phyloP scores from a whole-genome alignment of 176 grass and related monocot genomes.

The Avena atlantica region DNA sequence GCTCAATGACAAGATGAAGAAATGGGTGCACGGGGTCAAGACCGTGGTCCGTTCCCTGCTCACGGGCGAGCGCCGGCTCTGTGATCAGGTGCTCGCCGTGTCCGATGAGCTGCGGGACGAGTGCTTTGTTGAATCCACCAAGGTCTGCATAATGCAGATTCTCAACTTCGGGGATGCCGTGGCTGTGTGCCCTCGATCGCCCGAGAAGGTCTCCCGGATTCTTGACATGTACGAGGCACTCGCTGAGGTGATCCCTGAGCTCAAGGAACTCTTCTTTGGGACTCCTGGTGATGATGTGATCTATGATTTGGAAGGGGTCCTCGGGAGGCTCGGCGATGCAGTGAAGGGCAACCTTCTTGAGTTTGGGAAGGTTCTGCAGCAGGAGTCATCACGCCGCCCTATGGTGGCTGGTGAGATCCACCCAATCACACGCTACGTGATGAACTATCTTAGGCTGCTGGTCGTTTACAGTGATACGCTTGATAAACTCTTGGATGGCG shows the following conservation, averaged over 20 bases:
- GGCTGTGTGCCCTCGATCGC: slow-evolving; percentile 70
- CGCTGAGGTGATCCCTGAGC: slow-evolving; percentile 78
- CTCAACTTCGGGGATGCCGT: slow-evolving; percentile 91
- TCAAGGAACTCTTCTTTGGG: slow-evolving; percentile 68
- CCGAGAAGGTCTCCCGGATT: slow-evolving; percentile 88
- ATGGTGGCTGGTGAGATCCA: slow-evolving; percentile 91
- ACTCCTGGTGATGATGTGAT: slow-evolving; percentile 70
- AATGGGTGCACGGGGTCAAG: slow-evolving; percentile 90
- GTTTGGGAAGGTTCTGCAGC: slow-evolving; percentile 84
- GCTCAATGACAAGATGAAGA: slow-evolving; percentile 97
- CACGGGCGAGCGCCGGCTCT: slow-evolving; percentile 70
- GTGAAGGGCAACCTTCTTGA: slow-evolving; percentile 79
- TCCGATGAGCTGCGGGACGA: slow-evolving; percentile 73
- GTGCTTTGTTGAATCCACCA: slow-evolving; percentile 85
- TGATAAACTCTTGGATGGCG: slow-evolving; percentile 65
- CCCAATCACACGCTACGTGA: slow-evolving; percentile 92
- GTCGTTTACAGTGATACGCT: slow-evolving; percentile 83
- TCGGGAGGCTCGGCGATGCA: slow-evolving; percentile 85
- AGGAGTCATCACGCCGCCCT: slow-evolving; percentile 72
- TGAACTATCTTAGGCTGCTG: slow-evolving; percentile 88
- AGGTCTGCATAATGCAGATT: slow-evolving; percentile 85
- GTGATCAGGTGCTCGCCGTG: slow-evolving; percentile 67
- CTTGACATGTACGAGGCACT: slow-evolving; percentile 96
- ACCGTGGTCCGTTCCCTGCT: slow-evolving; percentile 71
- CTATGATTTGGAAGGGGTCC: slow-evolving; percentile 64